Evolutionary conservation across 371 early-diverging fungal genomes (phyloP).

Genomic region (Nematocida sp.): DNA sequence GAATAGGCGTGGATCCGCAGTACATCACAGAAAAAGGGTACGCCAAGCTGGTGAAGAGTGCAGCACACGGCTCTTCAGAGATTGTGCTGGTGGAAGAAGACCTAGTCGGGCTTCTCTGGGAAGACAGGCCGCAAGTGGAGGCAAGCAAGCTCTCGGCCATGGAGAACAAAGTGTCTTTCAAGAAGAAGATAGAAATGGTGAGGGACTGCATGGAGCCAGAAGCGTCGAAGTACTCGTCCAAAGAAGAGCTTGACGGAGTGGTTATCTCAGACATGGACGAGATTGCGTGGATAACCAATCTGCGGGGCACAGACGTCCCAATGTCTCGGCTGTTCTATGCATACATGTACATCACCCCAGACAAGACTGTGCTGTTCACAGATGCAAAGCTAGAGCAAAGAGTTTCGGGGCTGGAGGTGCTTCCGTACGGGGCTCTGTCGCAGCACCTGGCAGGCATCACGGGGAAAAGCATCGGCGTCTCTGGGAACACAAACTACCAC

Average conservation of each 20-base stretch:
- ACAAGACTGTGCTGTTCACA: constrained; percentile 70
- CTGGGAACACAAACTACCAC: constrained; percentile 9
- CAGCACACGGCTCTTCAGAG: constrained; percentile 3
- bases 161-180: constrained; percentile 3
- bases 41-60: constrained; percentile 63
- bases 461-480: constrained; percentile 5
- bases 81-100: constrained; percentile 47
- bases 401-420: constrained; percentile 63
- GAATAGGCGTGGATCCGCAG: constrained; percentile 53
- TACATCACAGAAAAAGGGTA: constrained; percentile 65
- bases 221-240: not conserved
- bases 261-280: constrained; percentile 60
- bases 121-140: constrained; percentile 14
- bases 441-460: constrained; percentile 19
- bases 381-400: constrained; percentile 69
- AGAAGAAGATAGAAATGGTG: constrained; percentile 75
- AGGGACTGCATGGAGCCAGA: constrained; percentile 58
- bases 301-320: constrained; percentile 87
- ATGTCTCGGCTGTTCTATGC: constrained; percentile 94
- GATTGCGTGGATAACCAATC: constrained; percentile 76
- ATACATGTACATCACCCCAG: constrained; percentile 72
- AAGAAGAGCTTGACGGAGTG: constrained; percentile 26
- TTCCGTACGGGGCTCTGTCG: constrained; percentile 51
- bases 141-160: constrained; percentile 10
- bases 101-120: constrained; percentile 22